A percentile compares a stretch with the other conserved stretches of the same genome.
Conservation (phyloP, 768 basidiomycete genomes). For the Lentinus brumalis region DNA sequence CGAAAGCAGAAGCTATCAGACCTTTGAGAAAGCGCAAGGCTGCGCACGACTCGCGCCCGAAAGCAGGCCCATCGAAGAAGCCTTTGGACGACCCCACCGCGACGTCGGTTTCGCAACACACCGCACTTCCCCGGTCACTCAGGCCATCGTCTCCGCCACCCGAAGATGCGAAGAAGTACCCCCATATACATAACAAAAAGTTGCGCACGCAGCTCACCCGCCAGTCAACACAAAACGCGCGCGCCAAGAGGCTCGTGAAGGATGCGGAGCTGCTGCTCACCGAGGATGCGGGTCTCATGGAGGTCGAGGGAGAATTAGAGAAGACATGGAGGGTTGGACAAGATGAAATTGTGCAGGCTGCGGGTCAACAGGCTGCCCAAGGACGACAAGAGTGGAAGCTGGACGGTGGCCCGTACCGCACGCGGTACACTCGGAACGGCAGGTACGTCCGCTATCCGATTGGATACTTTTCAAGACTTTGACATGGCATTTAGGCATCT, state of each 20-base stretch:
- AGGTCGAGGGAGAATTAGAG: slow-evolving; percentile 80
- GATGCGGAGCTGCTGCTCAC: slow-evolving; percentile 74
- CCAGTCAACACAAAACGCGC: slow-evolving; percentile 61
- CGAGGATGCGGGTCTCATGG: slow-evolving; percentile 72
- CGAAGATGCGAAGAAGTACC: slow-evolving; percentile 49
- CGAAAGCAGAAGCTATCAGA: slow-evolving; percentile 62
- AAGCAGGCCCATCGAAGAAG: slow-evolving; percentile 16
- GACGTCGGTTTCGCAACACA: slow-evolving; percentile 36
- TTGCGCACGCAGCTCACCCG: slow-evolving; percentile 69
- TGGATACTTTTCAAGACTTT: background rate
- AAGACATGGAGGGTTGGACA: slow-evolving; percentile 88
- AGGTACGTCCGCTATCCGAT: slow-evolving; percentile 49
- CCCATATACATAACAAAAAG: slow-evolving; percentile 73
- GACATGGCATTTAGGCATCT: slow-evolving; percentile 58
- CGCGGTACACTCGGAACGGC: slow-evolving; percentile 90
- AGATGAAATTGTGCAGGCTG: slow-evolving; percentile 65
- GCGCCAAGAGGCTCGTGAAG: slow-evolving; percentile 60
- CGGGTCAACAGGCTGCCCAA: slow-evolving; percentile 74
- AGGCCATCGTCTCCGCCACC: slow-evolving; percentile 50
- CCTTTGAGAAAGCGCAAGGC: slow-evolving; percentile 42
- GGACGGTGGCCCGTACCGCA: slow-evolving; percentile 83
- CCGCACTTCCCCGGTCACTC: slow-evolving; percentile 70
- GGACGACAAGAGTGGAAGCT: slow-evolving; percentile 80
- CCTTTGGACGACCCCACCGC: slow-evolving; percentile 21
- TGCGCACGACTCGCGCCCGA: slow-evolving; percentile 18